phyloP scores from a whole-genome alignment of 1,139 yeast genomes.

The Pichia sp. region DNA sequence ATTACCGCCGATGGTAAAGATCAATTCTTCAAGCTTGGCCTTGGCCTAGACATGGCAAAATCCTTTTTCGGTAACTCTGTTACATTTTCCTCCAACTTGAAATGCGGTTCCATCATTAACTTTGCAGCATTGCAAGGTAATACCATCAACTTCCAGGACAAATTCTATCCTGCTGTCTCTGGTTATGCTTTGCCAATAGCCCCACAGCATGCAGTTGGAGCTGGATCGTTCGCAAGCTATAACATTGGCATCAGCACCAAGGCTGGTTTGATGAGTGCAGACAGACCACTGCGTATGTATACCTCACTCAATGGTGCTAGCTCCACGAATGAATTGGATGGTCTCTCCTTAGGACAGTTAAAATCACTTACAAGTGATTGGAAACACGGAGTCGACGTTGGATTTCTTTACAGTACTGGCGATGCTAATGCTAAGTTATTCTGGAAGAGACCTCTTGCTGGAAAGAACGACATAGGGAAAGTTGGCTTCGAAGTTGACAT shows the following conservation, averaged over 20 bases:
- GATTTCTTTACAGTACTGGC: constrained; percentile 11
- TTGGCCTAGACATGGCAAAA: constrained; percentile 15
- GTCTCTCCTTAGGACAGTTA: not conserved
- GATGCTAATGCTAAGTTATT: constrained; percentile 12
- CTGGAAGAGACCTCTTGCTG: constrained; percentile 6
- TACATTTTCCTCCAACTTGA: constrained; percentile 33
- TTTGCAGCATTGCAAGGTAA: constrained; percentile 13
- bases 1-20: constrained; percentile 13
- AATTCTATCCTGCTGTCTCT: constrained; percentile 34
- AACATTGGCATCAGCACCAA: constrained; percentile 30
- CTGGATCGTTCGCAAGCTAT: constrained; percentile 18
- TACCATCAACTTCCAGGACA: constrained; percentile 37
- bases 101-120: constrained; percentile 32
- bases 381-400: constrained; percentile 14
- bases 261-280: constrained; percentile 28
- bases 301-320: constrained; percentile 27
- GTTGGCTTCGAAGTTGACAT: constrained; percentile 16
- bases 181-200: constrained; percentile 14
- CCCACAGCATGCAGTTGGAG: constrained; percentile 30
- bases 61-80: constrained; percentile 33
- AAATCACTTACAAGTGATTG: constrained; percentile 1
- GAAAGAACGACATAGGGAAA: constrained; percentile 5
- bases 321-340: constrained; percentile 5
- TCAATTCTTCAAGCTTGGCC: constrained; percentile 28
- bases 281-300: constrained; percentile 35